Evolutionary conservation across 805 yeast genomes (phyloP).

Genomic region (Nakazawaea ernobii): DNA sequence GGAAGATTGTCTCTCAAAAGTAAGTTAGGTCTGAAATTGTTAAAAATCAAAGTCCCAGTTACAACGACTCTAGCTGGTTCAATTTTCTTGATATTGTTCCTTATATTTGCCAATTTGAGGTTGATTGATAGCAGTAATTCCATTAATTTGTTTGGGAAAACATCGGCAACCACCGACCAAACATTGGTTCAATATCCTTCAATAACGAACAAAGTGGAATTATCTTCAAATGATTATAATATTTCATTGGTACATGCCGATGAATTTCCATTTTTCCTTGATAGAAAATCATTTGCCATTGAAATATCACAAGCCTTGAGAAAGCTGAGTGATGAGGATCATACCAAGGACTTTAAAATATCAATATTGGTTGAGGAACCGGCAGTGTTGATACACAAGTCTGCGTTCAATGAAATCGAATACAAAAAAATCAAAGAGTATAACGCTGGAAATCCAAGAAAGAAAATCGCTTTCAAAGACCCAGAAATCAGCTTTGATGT

Average conservation of each 20-base stretch:
- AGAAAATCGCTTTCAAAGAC: neutral
- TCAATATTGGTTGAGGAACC: slow-evolving; percentile 23
- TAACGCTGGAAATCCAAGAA: neutral
- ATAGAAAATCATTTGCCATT: slow-evolving; percentile 24
- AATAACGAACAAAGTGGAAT: neutral
- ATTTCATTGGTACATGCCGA: slow-evolving; percentile 13
- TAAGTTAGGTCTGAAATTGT: slow-evolving; percentile 23
- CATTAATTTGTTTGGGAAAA: neutral
- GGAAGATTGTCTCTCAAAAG: slow-evolving; percentile 14
- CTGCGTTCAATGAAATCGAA: slow-evolving; percentile 6
- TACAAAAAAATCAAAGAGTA: neutral
- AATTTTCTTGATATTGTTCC: slow-evolving; percentile 18
- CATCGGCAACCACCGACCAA: neutral
- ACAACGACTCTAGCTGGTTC: slow-evolving; percentile 27
- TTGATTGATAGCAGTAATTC: slow-evolving; percentile 26
- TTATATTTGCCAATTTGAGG: slow-evolving; percentile 25
- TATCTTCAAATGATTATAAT: slow-evolving; percentile 5
- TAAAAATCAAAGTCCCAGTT: slow-evolving; percentile 32
- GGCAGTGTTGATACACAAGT: slow-evolving; percentile 13
- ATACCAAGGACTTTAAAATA: slow-evolving; percentile 16
- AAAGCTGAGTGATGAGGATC: slow-evolving; percentile 20
- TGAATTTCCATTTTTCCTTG: slow-evolving; percentile 18
- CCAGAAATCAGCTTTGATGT: slow-evolving; percentile 17
- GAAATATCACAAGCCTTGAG: slow-evolving; percentile 15
- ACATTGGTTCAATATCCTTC: neutral